Evolutionary conservation across 345 rosid genomes (phyloP).

Genomic region (Toxicodendron radicans): DNA sequence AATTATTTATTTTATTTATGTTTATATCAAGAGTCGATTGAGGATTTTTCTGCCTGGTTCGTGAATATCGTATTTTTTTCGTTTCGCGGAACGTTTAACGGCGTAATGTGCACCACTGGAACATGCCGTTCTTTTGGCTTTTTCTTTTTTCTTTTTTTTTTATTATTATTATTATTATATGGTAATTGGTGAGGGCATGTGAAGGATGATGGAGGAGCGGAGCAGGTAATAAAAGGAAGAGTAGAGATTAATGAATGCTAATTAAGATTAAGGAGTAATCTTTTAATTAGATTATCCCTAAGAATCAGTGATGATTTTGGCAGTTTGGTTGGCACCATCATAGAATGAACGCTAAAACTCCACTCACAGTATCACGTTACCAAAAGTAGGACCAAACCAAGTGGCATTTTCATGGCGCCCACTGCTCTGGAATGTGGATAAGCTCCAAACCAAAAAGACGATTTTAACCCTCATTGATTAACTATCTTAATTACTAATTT

Average conservation of each 20-base stretch:
- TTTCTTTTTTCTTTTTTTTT: too few species aligned
- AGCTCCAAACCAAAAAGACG: slow-evolving; percentile 15
- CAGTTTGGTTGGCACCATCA: slow-evolving; percentile 9
- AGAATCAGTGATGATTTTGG: slow-evolving; percentile 16
- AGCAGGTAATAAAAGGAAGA: background rate
- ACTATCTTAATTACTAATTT: too few species aligned
- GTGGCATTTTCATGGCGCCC: slow-evolving; percentile 24
- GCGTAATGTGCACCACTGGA: slow-evolving; percentile 31
- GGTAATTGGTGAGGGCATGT: background rate
- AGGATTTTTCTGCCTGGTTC: too few species aligned
- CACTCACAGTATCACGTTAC: background rate
- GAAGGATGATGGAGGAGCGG: slow-evolving; percentile 4
- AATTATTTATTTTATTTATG: background rate
- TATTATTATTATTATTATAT: too few species aligned
- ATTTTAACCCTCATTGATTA: background rate
- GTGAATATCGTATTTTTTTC: too few species aligned
- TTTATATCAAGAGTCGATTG: background rate
- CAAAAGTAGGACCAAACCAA: background rate
- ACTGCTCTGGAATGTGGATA: slow-evolving; percentile 20
- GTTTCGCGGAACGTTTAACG: slow-evolving; percentile 25
- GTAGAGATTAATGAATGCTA: background rate
- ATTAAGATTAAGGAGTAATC: background rate
- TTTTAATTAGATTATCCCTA: slow-evolving; percentile 19
- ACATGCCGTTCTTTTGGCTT: slow-evolving; percentile 4
- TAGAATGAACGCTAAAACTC: slow-evolving; percentile 1